Base-by-base conservation (phyloP, 2,329 filamentous ascomycete species). In the Bipolaris cookei region DNA sequence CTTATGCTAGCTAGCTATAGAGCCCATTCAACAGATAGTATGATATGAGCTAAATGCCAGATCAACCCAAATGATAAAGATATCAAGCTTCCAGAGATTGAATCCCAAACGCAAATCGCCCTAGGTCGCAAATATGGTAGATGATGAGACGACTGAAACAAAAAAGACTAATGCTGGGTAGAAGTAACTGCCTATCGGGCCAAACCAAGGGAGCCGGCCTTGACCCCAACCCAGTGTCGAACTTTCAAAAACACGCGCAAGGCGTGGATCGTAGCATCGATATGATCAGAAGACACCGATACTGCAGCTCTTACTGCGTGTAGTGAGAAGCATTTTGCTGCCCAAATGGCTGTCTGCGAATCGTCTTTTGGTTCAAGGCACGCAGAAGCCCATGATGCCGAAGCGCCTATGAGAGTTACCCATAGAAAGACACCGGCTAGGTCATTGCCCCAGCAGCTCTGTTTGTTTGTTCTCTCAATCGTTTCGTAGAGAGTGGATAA, bases 391-490 rank as follows among this genome's bases (percentile, higher is more conserved):
- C 69, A 71, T 1, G 65, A 61, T 18, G 71, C 71, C 1, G 69
- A 64, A 11, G 69, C 71, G 1, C 73, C 72, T 7, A 74, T 56
- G 1, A 74, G 62, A 45, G 66, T 70, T 8, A 74, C 59, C 72
- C 72, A 76, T 3, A 74, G 44, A 28, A 75, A 69, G 21, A 70
- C 66, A 8, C 71, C 71, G 28, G 62, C 59, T 43, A 75, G 48
- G 8, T 48, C 53, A 20, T 60, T 43, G 14, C 66, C 67, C 72
- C 72, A 76, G 49, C 60, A 64, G 5, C 30, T 45, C 8, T 39
- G 44, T 16, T 49, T 59, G 23, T 74, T 66, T 1, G 73, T 75
- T 20, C 57, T 61, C 6, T 62, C 51, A 1, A 76, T 38, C 3
- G 70, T 68, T 7, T 51, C 44, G 41, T 70, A 64, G 1, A 76